Percentiles rank a stretch among this genome's conserved stretches.
phyloP scores from a whole-genome alignment of 352 stramenopile species.

The Pythium plurisporium region DNA sequence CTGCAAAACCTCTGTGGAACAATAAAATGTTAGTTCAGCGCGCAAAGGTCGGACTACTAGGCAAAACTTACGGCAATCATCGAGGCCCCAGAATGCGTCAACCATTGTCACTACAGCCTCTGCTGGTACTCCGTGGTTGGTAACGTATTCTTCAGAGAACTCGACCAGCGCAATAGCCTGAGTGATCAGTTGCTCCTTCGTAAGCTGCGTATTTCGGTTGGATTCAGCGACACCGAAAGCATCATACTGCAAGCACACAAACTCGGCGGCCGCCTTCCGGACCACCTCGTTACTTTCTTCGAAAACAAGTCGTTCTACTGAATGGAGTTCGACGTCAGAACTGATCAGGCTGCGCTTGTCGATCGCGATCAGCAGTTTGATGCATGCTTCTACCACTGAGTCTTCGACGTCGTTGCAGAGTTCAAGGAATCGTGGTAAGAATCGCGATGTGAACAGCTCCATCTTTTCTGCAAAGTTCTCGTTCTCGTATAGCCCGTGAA shows the following conservation, averaged over 20 bases:
- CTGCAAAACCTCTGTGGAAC: slow-evolving; percentile 65
- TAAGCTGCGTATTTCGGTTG: slow-evolving; percentile 57
- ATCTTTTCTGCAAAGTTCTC: slow-evolving; percentile 59
- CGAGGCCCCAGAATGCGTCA: slow-evolving; percentile 79
- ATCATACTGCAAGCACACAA: slow-evolving; percentile 86
- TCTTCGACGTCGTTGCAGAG: slow-evolving; percentile 80
- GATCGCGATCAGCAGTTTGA: slow-evolving; percentile 72
- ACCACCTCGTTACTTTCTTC: slow-evolving; percentile 65
- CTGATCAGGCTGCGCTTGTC: slow-evolving; percentile 82
- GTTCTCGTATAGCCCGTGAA: slow-evolving; percentile 82
- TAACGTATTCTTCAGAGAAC: slow-evolving; percentile 84
- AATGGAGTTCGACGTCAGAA: slow-evolving; percentile 67
- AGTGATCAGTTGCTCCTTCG: slow-evolving; percentile 78
- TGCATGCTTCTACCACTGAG: slow-evolving; percentile 57
- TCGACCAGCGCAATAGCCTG: slow-evolving; percentile 88
- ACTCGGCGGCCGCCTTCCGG: slow-evolving; percentile 75
- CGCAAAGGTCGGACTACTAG: too few relatives aligned
- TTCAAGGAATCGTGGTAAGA: slow-evolving; percentile 72
- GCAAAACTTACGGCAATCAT: slow-evolving; percentile 84
- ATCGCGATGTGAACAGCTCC: slow-evolving; percentile 76
- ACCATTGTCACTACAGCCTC: slow-evolving; percentile 71
- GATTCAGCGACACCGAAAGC: slow-evolving; percentile 77
- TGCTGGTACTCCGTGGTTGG: slow-evolving; percentile 54
- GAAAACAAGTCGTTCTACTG: slow-evolving; percentile 81
- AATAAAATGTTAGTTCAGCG: too few relatives aligned